These are phyloP conservation scores for Flammula alnicola DNA, from an alignment of 1,284 basidiomycete species.

Conservation along the genomic window DNA sequence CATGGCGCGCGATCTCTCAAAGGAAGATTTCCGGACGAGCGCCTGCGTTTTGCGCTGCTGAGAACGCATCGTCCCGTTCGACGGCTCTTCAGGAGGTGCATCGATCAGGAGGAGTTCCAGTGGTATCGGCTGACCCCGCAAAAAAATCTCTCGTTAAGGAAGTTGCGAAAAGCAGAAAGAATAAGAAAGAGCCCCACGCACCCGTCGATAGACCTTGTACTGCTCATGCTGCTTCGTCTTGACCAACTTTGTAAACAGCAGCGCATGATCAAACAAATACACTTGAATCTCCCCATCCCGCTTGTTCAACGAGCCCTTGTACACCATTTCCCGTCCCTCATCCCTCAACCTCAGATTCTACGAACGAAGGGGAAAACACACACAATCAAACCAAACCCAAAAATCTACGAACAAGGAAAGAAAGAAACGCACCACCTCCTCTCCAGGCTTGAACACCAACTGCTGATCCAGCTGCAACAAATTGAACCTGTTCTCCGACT, in stretches of 20 bases:
- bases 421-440: slow-evolving; percentile 71
- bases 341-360: slow-evolving; percentile 88
- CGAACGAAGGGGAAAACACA: too few relatives aligned
- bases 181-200: slow-evolving; percentile 44
- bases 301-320: slow-evolving; percentile 93
- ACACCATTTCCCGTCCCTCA: slow-evolving; percentile 89
- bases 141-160: too few relatives aligned
- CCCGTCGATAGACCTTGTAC: slow-evolving; percentile 92
- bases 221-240: slow-evolving; percentile 93
- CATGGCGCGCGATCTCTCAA: slow-evolving; percentile 45
- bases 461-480: slow-evolving; percentile 89
- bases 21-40: slow-evolving; percentile 53
- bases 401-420: slow-evolving; percentile 7
- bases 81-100: slow-evolving; percentile 53
- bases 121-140: slow-evolving; percentile 82
- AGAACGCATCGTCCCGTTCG: slow-evolving; percentile 32
- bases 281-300: slow-evolving; percentile 92
- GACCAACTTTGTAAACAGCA: slow-evolving; percentile 88
- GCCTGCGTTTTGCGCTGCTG: slow-evolving; percentile 39
- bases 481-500: slow-evolving; percentile 93
- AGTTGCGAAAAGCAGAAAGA: slow-evolving; percentile 21
- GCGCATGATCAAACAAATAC: slow-evolving; percentile 96
- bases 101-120: slow-evolving; percentile 91
- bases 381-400: neutral
- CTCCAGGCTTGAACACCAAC: slow-evolving; percentile 84